These are phyloP conservation scores for Penicillium coffeae DNA, from an alignment of 495 filamentous ascomycete genomes.

Conservation along the genomic window DNA sequence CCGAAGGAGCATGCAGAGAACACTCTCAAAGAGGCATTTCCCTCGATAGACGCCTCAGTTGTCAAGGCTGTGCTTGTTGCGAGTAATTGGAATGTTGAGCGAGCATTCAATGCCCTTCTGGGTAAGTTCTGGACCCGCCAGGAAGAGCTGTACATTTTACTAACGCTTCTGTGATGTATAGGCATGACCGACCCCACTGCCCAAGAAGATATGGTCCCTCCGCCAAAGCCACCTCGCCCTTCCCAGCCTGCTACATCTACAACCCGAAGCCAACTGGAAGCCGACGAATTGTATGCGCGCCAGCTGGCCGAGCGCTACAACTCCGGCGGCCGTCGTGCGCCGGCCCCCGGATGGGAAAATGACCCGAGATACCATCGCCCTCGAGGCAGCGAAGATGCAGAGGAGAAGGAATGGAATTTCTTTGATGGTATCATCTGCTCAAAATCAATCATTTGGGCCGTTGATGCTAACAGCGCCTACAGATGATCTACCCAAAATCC, in stretches of 20 bases:
- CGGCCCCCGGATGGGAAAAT: slow-evolving; percentile 43
- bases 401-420: slow-evolving; percentile 75
- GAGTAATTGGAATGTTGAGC: slow-evolving; percentile 83
- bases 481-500: slow-evolving; percentile 92
- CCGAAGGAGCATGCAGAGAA: slow-evolving; percentile 79
- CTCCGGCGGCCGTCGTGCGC: slow-evolving; percentile 39
- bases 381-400: slow-evolving; percentile 40
- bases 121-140: slow-evolving; percentile 44
- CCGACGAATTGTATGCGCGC: slow-evolving; percentile 89
- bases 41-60: slow-evolving; percentile 72
- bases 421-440: slow-evolving; percentile 61
- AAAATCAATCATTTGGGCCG: background rate
- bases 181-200: slow-evolving; percentile 94
- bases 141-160: slow-evolving; percentile 2
- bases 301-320: slow-evolving; percentile 91
- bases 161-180: slow-evolving; percentile 22
- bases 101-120: slow-evolving; percentile 92
- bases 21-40: slow-evolving; percentile 93
- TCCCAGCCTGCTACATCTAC: slow-evolving; percentile 50
- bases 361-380: slow-evolving; percentile 29
- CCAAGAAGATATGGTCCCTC: slow-evolving; percentile 59
- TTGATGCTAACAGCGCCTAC: slow-evolving; percentile 11
- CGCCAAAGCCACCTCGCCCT: slow-evolving; percentile 70
- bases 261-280: slow-evolving; percentile 73
- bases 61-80: slow-evolving; percentile 85